Base-by-base conservation (phyloP, 495 filamentous ascomycete species). In the Evernia prunastri region DNA sequence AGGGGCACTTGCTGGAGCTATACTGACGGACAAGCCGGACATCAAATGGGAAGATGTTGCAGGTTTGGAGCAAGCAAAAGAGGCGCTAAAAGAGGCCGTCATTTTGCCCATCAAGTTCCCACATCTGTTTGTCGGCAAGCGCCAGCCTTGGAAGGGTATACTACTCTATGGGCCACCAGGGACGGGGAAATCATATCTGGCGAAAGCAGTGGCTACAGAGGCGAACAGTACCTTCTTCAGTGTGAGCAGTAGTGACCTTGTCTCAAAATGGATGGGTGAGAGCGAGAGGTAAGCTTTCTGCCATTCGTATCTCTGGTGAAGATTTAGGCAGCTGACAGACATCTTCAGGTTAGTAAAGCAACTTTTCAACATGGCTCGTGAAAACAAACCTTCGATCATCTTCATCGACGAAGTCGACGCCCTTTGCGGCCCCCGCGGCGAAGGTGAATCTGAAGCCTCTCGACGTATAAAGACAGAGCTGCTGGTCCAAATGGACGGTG, bases 181-280 rank as follows among this genome's bases (percentile, higher is more conserved):
- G 68, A 98, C 94, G 11, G 94, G 94, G 77, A 98, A 98, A 81
- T 91, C 86, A 73, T 96, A 96, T 75, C 80, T 98, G 47, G 94
- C 94, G 65, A 97, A 97, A 72, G 94, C 94, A 12, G 95, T 98
- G 43, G 94, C 94, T 63, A 98, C 94, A 13, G 94, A 98, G 73
- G 95, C 95, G 56, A 97, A 97, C 73, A 96, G 92, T 74, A 98
- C 94, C n/a, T 98, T 98, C 73, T 98, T 98, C 81, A 96, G 91
- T 72, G 92, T 98, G 66, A 95, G 90, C 78, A 93, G 89, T 78
- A 94, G 89, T 79, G 95, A 97, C 73, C 73, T 98, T 76, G 95
- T 97, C 37, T 92, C 88, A 63, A 98, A 98, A 73, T 98, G 94
- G 94, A 97, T 98, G 95, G 94, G 94, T 76, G 94, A 98, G 75